A percentile compares a stretch with the other conserved stretches of the same genome.
Conservation (phyloP, 371 early-diverging fungal species). For the Zychaea mexicana region DNA sequence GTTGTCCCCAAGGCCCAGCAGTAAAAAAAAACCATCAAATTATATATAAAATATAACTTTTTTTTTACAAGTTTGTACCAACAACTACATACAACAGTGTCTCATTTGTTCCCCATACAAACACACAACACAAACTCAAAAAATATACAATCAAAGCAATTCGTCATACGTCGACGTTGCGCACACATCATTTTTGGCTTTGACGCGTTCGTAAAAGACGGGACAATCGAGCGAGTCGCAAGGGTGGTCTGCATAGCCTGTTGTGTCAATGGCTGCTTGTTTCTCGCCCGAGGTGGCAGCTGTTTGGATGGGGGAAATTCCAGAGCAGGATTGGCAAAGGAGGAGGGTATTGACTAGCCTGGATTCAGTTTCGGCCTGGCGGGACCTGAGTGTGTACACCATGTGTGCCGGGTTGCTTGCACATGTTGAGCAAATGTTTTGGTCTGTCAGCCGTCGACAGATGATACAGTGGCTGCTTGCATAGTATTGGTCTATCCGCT, state of each 20-base stretch:
- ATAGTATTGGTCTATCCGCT: conserved; percentile 46
- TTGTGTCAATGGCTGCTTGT: conserved; percentile 4
- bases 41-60: background rate
- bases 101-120: background rate
- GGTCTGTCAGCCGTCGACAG: conserved; percentile 30
- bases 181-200: conserved; percentile 35
- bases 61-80: conserved; percentile 9
- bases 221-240: conserved; percentile 51
- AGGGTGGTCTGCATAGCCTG: conserved; percentile 31
- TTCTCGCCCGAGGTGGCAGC: too few species aligned
- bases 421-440: conserved; percentile 34
- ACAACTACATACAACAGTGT: background rate
- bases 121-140: background rate
- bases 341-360: conserved; percentile 17
- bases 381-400: conserved; percentile 17
- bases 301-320: conserved; percentile 17
- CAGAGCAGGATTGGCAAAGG: conserved; percentile 37
- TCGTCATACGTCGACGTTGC: conserved; percentile 26
- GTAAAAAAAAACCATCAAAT: background rate
- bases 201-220: conserved; percentile 39
- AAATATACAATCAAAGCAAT: conserved; percentile 27
- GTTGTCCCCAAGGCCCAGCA: conserved; percentile 26
- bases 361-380: conserved; percentile 27
- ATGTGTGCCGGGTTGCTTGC: conserved; percentile 12
- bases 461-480: conserved; percentile 41